Base-by-base conservation (phyloP, 2,329 filamentous ascomycete genomes). In the Ascochyta koolunga region DNA sequence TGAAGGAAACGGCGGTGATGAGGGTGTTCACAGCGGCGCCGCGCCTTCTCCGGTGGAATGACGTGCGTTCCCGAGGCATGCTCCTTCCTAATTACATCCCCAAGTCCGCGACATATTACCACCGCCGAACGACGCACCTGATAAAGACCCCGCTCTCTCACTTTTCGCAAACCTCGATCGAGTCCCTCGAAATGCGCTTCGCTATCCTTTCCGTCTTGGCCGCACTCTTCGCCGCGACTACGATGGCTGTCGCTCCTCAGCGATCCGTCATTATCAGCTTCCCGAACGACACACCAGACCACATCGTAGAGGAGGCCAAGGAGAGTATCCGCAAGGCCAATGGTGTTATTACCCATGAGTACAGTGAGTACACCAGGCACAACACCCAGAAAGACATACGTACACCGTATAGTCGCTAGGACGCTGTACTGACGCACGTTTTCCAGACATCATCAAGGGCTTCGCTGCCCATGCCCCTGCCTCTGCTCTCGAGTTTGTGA, bases 181-280 rank as follows among this genome's bases (percentile, higher is more conserved):
- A 41, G 37, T 5, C 27, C 7, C 5, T 39, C 51, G 82, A 57
- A 51, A 95, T 93, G 90, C 90, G 84, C 77, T 77, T 87, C 65
- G 72, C 83, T 56, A 67, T 88, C 64, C 70, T 84, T 59, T 76
- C 85, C 48, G 74, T 86, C 44, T 76, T 89, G 36, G 76, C 87
- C 48, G 78, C 85, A 58, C 73, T 86, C 53, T 78, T 89, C 45
- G 80, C 85, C 58, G 80, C 82, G 25, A 72, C 86, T 56, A 86
- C 84, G 57, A 82, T 90, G 65, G 88, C 88, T 51, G 79, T 80
- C 19, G 67, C 76, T 43, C 76, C 78, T 1, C 83, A 87, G 70
- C 90, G 91, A 75, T 84, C 86, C 31, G 86, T 96, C 60, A 87
- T 97, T 65, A 82, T 97, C 67, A 90, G 84, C 68, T 96, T 91